Conservation (phyloP, 306 rosid genomes). For the Cyclanthera cordifolia region DNA sequence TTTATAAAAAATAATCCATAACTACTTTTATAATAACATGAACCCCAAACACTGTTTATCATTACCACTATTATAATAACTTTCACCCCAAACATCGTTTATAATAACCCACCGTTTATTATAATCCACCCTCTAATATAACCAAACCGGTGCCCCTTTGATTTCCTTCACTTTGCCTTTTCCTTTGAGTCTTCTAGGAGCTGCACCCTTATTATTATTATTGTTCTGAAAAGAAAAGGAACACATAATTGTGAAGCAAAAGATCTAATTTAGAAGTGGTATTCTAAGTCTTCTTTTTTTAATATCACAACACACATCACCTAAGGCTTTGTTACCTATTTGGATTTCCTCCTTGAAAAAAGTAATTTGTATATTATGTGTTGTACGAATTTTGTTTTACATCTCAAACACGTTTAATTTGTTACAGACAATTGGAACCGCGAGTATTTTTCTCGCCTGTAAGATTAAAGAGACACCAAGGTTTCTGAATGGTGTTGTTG, state of each 20-base stretch:
- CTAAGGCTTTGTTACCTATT: background rate
- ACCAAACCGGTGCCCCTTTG: no score
- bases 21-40: no score
- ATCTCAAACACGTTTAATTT: background rate
- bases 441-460: constrained; percentile 33
- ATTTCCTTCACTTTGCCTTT: background rate
- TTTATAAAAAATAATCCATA: no score
- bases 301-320: background rate
- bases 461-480: constrained; percentile 40
- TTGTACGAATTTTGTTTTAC: background rate
- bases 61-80: no score
- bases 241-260: background rate
- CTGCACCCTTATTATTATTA: background rate
- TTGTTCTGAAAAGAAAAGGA: background rate
- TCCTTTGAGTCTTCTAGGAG: background rate
- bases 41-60: no score
- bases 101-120: no score
- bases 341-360: background rate
- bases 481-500: constrained; percentile 31
- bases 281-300: background rate
- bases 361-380: background rate
- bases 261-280: background rate
- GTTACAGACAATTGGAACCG: constrained; percentile 35
- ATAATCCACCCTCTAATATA: no score
- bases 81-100: no score